Conservation (phyloP, 371 early-diverging fungal genomes). For the Globomyces sp. region DNA sequence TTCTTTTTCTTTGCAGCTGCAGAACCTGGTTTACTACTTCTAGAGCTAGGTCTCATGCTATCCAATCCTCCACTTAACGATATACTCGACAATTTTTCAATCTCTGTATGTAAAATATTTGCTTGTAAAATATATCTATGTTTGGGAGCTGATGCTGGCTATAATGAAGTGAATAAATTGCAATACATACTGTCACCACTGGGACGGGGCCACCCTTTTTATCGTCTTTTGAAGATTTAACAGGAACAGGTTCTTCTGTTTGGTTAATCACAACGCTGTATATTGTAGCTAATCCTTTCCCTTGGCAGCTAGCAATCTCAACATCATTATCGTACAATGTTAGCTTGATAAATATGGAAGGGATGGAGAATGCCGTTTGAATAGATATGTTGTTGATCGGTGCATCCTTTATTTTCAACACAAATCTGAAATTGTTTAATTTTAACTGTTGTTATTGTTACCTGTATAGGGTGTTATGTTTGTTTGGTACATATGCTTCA, state of each 20-base stretch:
- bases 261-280: constrained; percentile 32
- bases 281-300: constrained; percentile 38
- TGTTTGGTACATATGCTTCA: constrained; percentile 47
- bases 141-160: constrained; percentile 25
- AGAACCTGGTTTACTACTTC: not conserved
- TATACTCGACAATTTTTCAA: constrained; percentile 18
- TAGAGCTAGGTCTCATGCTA: constrained; percentile 20
- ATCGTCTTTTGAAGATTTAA: constrained; percentile 22
- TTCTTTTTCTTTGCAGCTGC: constrained; percentile 20
- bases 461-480: constrained; percentile 38
- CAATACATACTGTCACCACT: not conserved
- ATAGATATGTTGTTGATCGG: constrained; percentile 37
- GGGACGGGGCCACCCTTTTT: constrained; percentile 14
- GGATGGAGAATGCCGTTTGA: constrained; percentile 43
- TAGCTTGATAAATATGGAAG: constrained; percentile 34
- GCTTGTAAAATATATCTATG: constrained; percentile 56
- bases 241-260: constrained; percentile 31
- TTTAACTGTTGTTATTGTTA: too few species aligned
- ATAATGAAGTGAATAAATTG: not conserved
- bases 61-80: not conserved
- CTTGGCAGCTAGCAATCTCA: constrained; percentile 32
- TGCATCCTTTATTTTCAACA: constrained; percentile 45
- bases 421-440: constrained; percentile 33
- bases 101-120: constrained; percentile 36
- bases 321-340: constrained; percentile 50